These are phyloP conservation scores for Nigrospora sphaerica DNA, from an alignment of 2,329 filamentous ascomycete species.

Conservation along the genomic window DNA sequence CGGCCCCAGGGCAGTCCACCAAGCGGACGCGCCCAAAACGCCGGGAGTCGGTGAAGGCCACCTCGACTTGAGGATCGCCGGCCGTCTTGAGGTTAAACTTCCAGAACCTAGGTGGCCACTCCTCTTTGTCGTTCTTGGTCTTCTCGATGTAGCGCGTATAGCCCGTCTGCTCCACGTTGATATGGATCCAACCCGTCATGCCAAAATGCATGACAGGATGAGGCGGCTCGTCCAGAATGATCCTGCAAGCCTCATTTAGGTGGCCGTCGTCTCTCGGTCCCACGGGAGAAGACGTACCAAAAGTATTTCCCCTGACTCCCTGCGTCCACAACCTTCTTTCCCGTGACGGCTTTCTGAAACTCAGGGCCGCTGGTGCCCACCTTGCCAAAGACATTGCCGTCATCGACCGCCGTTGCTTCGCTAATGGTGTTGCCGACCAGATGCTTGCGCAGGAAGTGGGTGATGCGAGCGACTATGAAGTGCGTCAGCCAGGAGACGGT, in stretches of 20 bases:
- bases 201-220: slow-evolving; percentile 89
- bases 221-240: slow-evolving; percentile 65
- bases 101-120: slow-evolving; percentile 86
- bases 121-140: slow-evolving; percentile 49
- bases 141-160: slow-evolving; percentile 80
- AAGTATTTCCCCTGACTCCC: slow-evolving; percentile 97
- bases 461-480: slow-evolving; percentile 65
- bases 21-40: slow-evolving; percentile 74
- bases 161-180: slow-evolving; percentile 68
- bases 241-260: slow-evolving; percentile 23
- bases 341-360: slow-evolving; percentile 66
- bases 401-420: slow-evolving; percentile 65
- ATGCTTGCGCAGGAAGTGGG: slow-evolving; percentile 75
- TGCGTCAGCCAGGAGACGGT: not conserved
- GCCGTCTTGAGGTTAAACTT: slow-evolving; percentile 73
- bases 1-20: slow-evolving; percentile 68
- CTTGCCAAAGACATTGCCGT: slow-evolving; percentile 85
- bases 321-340: slow-evolving; percentile 63
- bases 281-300: slow-evolving; percentile 37
- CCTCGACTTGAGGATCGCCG: slow-evolving; percentile 43
- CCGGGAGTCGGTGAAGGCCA: slow-evolving; percentile 79
- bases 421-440: slow-evolving; percentile 78
- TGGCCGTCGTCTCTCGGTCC: not conserved
- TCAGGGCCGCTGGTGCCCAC: slow-evolving; percentile 71
- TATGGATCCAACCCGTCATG: slow-evolving; percentile 81